Conservation (phyloP, 805 yeast genomes). For the Metschnikowia reukaufii region DNA sequence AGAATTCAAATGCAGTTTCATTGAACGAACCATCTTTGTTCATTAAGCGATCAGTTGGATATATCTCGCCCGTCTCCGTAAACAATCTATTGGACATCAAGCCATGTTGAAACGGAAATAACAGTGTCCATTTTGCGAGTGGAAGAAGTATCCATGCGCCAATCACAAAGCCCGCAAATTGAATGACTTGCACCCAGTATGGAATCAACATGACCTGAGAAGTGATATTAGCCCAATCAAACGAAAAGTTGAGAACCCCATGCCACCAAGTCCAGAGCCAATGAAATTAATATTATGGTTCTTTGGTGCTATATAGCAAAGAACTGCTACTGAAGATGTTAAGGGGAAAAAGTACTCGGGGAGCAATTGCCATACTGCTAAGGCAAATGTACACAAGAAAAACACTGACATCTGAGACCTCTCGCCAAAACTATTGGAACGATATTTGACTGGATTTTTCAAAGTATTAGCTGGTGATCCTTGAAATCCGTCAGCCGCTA, state of each 20-base stretch:
- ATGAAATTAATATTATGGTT: slow-evolving; percentile 42
- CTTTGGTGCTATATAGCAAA: slow-evolving; percentile 50
- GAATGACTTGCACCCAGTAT: slow-evolving; percentile 52
- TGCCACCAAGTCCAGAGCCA: slow-evolving; percentile 55
- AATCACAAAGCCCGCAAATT: slow-evolving; percentile 45
- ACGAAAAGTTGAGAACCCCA: slow-evolving; percentile 48
- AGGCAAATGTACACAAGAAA: slow-evolving; percentile 27
- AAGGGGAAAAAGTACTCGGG: slow-evolving; percentile 51
- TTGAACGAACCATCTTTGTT: slow-evolving; percentile 42
- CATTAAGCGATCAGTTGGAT: slow-evolving; percentile 44
- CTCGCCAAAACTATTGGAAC: neutral
- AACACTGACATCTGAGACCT: slow-evolving; percentile 40
- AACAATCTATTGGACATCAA: slow-evolving; percentile 49
- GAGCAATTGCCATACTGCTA: slow-evolving; percentile 45
- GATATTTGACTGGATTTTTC: neutral
- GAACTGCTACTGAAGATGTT: slow-evolving; percentile 47
- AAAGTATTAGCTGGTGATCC: too few species aligned
- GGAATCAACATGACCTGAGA: slow-evolving; percentile 51
- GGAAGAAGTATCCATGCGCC: slow-evolving; percentile 54
- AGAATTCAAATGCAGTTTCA: slow-evolving; percentile 43
- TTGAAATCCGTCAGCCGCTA: too few species aligned
- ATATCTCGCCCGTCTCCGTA: slow-evolving; percentile 34
- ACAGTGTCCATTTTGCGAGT: slow-evolving; percentile 44
- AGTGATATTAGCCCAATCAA: slow-evolving; percentile 56
- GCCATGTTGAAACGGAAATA: slow-evolving; percentile 34